phyloP scores from a whole-genome alignment of 2,329 filamentous ascomycete species.

The Rhinocladiella similis region DNA sequence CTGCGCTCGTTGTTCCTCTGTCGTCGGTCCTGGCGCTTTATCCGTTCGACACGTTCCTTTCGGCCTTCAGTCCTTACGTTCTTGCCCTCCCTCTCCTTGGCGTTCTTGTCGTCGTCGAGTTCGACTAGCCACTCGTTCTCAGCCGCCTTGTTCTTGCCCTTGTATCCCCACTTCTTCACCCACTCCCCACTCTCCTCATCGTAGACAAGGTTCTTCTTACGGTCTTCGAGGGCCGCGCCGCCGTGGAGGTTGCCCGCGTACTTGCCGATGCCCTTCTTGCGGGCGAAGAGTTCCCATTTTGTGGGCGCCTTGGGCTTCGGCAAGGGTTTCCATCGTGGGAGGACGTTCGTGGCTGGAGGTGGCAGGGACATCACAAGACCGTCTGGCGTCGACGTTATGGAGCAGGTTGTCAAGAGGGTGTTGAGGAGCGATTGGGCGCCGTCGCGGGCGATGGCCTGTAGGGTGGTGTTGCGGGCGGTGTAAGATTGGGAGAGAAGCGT shows the following conservation, averaged over 20 bases:
- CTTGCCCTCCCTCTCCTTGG: constrained; percentile 65
- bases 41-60: constrained; percentile 69
- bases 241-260: constrained; percentile 59
- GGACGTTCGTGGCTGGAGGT: constrained; percentile 41
- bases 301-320: constrained; percentile 79
- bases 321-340: constrained; percentile 90
- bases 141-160: constrained; percentile 81
- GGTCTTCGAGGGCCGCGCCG: constrained; percentile 64
- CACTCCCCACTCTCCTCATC: constrained; percentile 84
- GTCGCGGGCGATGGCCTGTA: constrained; percentile 76
- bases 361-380: constrained; percentile 82
- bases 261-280: constrained; percentile 89
- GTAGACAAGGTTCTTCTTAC: constrained; percentile 70
- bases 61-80: constrained; percentile 62
- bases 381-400: constrained; percentile 66
- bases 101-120: constrained; percentile 75
- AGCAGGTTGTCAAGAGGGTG: constrained; percentile 87
- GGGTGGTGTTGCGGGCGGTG: constrained; percentile 61
- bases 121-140: constrained; percentile 89
- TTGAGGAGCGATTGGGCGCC: constrained; percentile 91
- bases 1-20: constrained; percentile 61
- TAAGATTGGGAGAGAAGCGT: constrained; percentile 32
- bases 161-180: constrained; percentile 94
- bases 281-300: constrained; percentile 94
- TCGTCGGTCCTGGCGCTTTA: constrained; percentile 62